Base-by-base conservation (phyloP, 139 green algal genomes). In the Chlamydomonas incerta region DNA sequence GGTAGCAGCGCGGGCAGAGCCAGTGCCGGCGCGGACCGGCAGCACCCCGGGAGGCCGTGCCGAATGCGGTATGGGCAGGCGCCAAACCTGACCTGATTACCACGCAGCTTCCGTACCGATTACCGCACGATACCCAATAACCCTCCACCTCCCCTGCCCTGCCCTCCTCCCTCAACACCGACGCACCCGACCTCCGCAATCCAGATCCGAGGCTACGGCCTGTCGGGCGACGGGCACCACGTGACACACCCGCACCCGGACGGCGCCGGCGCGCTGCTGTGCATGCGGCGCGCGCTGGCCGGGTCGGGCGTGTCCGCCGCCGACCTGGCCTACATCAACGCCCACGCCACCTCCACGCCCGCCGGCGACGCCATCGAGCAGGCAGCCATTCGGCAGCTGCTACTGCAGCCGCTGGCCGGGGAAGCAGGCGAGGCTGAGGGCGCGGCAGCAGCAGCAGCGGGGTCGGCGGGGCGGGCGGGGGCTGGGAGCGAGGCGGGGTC, bases 171-270 rank as follows among this genome's bases (percentile, higher is more conserved):
- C n/a, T n/a, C n/a, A n/a, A n/a, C n/a, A n/a, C n/a, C n/a, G n/a
- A n/a, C n/a, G n/a, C n/a, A n/a, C n/a, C n/a, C n/a, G n/a, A n/a
- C n/a, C n/a, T n/a, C n/a, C n/a, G n/a, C n/a, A n/a, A n/a, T n/a
- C 35, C 81, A 81, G 88, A 85, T 98, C 33, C 88, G 91, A 26
- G 97, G 97, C 10, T 99, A 97, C 73, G 97, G 97, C 17, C 46
- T 95, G 85, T 97, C 95, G 21, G 94, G 90, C 9, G 97, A 99
- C 86, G 97, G 93, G 11, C 90, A 97, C 88, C 97, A 99, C 92
- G 95, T 99, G 70, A 99, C 97, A 3, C 94, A 97, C 80, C 97
- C 97, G 4, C 83, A 94, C 77, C 90, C 91, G 0, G 83, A 88
- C 33, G 89, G 89, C 41, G 17, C 66, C 47, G 90, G 87, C 34